These are phyloP conservation scores for Entomortierella chlamydospora DNA, from an alignment of 192 early-diverging fungal species.

Conservation along the genomic window DNA sequence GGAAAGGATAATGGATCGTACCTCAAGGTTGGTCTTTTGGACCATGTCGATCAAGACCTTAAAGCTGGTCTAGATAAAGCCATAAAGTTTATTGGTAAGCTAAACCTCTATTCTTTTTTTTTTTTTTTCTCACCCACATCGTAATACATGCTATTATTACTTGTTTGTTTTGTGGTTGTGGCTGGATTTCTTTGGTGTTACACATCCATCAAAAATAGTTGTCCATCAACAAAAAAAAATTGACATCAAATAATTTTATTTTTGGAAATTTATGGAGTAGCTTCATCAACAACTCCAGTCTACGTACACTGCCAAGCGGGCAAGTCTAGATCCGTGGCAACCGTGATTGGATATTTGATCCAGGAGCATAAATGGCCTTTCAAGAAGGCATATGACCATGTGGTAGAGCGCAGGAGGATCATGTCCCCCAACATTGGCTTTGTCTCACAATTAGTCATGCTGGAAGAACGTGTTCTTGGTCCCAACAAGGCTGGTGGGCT, in stretches of 20 bases:
- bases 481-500: conserved; percentile 33
- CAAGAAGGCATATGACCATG: conserved; percentile 72
- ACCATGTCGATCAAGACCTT: conserved; percentile 78
- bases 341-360: conserved; percentile 76
- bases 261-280: conserved; percentile 26
- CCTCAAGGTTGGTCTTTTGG: conserved; percentile 64
- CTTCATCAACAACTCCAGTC: conserved; percentile 58
- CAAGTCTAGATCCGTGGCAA: conserved; percentile 75
- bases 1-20: conserved; percentile 35
- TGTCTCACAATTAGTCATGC: conserved; percentile 72
- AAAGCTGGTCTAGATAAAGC: conserved; percentile 71
- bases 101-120: background rate
- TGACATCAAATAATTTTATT: background rate
- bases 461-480: conserved; percentile 73
- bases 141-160: too few species aligned
- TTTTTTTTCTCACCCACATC: background rate
- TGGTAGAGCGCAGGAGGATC: conserved; percentile 70
- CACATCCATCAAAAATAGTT: background rate
- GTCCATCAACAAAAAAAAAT: background rate
- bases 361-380: conserved; percentile 69
- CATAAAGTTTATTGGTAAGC: conserved; percentile 74
- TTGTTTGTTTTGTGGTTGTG: too few species aligned
- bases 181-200: too few species aligned
- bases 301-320: conserved; percentile 86
- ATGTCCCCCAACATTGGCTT: conserved; percentile 86